Evolutionary conservation across 768 basidiomycete species (phyloP), one percentile per base, ranked within the genome.

Genomic region (Trametes cubensis): DNA sequence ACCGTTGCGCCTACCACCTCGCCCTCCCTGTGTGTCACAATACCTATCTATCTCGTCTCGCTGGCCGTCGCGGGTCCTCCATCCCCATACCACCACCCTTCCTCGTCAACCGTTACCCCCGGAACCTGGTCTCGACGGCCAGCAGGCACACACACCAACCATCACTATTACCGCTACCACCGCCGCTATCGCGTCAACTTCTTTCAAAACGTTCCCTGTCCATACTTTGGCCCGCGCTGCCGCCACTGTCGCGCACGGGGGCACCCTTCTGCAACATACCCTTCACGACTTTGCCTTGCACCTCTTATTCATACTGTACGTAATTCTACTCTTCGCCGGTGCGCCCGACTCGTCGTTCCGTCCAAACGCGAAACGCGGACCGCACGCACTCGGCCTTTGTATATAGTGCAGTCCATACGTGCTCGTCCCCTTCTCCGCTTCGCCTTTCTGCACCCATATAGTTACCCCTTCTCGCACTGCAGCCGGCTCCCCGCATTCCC

Each of bases 91-190:
- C n/a, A n/a, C n/a, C n/a, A n/a, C n/a, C n/a, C n/a, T n/a, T n/a
- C n/a, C n/a, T n/a, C n/a, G n/a, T n/a, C n/a, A n/a, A n/a, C n/a
- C n/a, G n/a, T n/a, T n/a, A n/a, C 41, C 13, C 26, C n/a, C 34
- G 34, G 34, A 17, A 34, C 18, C 61, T 54, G 61, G 61, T 63
- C 61, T 58, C 50, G 61, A 58, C 61, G 61, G 55, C 61, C 61
- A 38, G 56, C 56, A 47, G 50, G 61, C 52, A 41, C 51, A 10
- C 56, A 23, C 28, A 28, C 38, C 56, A 6, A 10, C 47, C 45
- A 10, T 14, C 39, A 40, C 53, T 42, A 42, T 20, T 20, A 17
- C 25, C 40, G n/a, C 10, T 4, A 11, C 20, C 23, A 18, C 53
- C 21, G 17, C 40, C 13, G 18, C 34, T 34, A 21, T 42, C 40